These are phyloP conservation scores for Hypholoma sublateritium DNA, from an alignment of 768 basidiomycete genomes.

Conservation along the genomic window DNA sequence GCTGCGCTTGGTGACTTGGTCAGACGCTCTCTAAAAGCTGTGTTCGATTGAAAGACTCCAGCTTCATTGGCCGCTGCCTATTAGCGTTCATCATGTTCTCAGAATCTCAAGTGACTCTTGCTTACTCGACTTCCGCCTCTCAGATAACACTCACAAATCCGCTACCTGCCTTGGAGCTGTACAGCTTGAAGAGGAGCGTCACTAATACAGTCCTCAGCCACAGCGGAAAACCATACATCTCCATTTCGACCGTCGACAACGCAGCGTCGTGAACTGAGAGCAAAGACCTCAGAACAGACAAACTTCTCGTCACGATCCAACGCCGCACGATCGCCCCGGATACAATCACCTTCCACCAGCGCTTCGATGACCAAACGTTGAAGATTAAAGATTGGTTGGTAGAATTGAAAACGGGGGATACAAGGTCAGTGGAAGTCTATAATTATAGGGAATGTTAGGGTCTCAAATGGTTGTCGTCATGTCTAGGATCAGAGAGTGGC, in stretches of 20 bases:
- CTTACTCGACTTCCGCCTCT: background rate
- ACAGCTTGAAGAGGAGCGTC: slow-evolving; percentile 3
- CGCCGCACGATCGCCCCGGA: background rate
- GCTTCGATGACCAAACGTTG: background rate
- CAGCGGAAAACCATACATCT: background rate
- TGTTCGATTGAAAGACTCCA: no score
- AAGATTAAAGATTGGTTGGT: slow-evolving; percentile 11
- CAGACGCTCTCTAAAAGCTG: no score
- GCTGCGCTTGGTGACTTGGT: no score
- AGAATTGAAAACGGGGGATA: slow-evolving; percentile 3
- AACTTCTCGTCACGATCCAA: slow-evolving; percentile 8
- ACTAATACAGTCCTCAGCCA: slow-evolving; percentile 2
- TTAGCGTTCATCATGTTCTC: background rate
- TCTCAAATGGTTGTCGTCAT: no score
- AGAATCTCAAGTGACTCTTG: no score
- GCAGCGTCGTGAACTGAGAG: slow-evolving; percentile 3
- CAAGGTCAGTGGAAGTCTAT: background rate
- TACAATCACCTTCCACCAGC: slow-evolving; percentile 1
- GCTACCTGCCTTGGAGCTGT: slow-evolving; percentile 1
- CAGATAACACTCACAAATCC: slow-evolving; percentile 4
- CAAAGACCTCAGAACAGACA: background rate
- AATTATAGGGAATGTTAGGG: no score
- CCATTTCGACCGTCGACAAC: slow-evolving; percentile 3
- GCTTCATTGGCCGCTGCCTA: background rate
- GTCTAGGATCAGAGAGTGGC: slow-evolving; percentile 3